Conservation (phyloP, 1,139 yeast genomes). For the Spathaspora sp. region DNA sequence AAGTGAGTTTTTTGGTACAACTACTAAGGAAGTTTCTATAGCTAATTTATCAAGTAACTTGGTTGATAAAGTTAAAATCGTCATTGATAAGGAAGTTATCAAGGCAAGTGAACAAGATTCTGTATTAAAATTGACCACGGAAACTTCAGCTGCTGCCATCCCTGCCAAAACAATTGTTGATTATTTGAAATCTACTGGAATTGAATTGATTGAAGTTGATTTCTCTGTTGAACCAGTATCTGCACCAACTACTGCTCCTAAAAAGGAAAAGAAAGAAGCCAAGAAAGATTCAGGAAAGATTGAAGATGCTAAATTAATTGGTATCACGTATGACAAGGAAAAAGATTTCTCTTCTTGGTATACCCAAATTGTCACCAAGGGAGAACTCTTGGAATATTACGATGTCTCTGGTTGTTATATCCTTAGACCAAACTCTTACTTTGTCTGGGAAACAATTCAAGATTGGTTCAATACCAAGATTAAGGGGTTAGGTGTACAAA, state of each 20-base stretch:
- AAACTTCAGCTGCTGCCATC: conserved; percentile 55
- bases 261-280: conserved; percentile 27
- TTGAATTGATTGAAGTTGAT: conserved; percentile 57
- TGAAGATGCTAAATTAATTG: conserved; percentile 90
- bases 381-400: conserved; percentile 97
- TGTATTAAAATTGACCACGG: conserved; percentile 60
- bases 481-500: conserved; percentile 86
- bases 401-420: conserved; percentile 99
- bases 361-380: conserved; percentile 91
- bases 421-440: conserved; percentile 92
- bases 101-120: conserved; percentile 33
- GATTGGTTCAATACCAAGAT: conserved; percentile 78
- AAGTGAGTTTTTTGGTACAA: conserved; percentile 58
- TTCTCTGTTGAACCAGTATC: conserved; percentile 50
- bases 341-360: conserved; percentile 97
- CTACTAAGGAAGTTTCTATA: conserved; percentile 67
- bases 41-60: conserved; percentile 56
- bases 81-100: conserved; percentile 60
- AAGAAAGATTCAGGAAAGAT: conserved; percentile 54
- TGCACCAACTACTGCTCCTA: conserved; percentile 27
- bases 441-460: conserved; percentile 94
- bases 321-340: conserved; percentile 92
- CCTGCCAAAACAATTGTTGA: conserved; percentile 52
- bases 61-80: conserved; percentile 63
- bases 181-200: conserved; percentile 57